Percentiles rank a stretch among this genome's conserved stretches.
These are phyloP conservation scores for Talaromyces islandicus DNA, from an alignment of 2,329 filamentous ascomycete genomes.

Conservation along the genomic window DNA sequence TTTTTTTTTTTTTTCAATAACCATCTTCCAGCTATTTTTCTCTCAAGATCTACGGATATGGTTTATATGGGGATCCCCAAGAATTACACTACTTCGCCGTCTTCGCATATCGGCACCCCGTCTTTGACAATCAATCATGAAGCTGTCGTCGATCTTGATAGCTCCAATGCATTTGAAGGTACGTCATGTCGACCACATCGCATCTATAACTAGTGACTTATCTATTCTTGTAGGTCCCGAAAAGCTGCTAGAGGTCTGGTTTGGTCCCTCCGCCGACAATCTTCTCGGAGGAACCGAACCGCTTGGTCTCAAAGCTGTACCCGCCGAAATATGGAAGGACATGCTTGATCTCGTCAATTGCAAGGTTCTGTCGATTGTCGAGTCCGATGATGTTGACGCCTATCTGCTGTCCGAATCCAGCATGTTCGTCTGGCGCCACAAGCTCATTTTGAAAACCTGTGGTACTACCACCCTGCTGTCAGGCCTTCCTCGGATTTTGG, in stretches of 20 bases:
- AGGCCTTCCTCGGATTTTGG: conserved; percentile 82
- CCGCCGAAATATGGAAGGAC: conserved; percentile 79
- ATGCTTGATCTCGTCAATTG: conserved; percentile 99
- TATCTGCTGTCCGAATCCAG: conserved; percentile 97
- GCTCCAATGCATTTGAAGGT: conserved; percentile 94
- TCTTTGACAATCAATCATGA: conserved; percentile 96
- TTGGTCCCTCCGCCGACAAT: conserved; percentile 69
- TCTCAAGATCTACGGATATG: conserved; percentile 58
- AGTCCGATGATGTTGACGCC: conserved; percentile 90
- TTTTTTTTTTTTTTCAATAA: conserved; percentile 25
- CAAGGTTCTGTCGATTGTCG: conserved; percentile 90
- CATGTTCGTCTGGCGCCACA: conserved; percentile 99
- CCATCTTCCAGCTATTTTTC: background rate
- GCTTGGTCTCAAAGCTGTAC: conserved; percentile 78
- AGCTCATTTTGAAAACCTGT: conserved; percentile 97
- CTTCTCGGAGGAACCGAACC: conserved; percentile 66
- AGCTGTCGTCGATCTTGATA: conserved; percentile 87
- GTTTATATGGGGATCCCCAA: conserved; percentile 73
- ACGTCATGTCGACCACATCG: conserved; percentile 15
- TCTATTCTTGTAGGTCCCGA: conserved; percentile 62
- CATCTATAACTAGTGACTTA: conserved; percentile 15
- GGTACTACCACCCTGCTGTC: conserved; percentile 91
- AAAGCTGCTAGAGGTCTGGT: conserved; percentile 98
- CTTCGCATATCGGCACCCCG: conserved; percentile 69
- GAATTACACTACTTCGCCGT: conserved; percentile 76